Conservation (phyloP, 1,139 yeast species). For the Candida sojae region DNA sequence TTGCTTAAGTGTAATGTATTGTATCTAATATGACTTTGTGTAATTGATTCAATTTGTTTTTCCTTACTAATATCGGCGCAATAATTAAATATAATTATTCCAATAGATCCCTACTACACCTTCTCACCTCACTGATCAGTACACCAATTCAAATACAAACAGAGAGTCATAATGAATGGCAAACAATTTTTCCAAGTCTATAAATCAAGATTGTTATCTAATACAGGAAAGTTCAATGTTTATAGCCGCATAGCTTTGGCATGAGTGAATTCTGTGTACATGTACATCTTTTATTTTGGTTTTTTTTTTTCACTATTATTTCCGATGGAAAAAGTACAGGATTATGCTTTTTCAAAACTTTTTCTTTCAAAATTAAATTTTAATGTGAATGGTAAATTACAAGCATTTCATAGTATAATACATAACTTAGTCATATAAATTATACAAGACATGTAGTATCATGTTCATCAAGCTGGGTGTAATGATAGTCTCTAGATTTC, state of each 20-base stretch:
- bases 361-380: not conserved
- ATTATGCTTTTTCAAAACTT: not conserved
- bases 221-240: not conserved
- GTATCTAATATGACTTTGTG: not conserved
- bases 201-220: too few relatives aligned
- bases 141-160: too few relatives aligned
- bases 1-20: not conserved
- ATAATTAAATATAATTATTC: not conserved
- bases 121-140: too few relatives aligned
- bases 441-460: too few relatives aligned
- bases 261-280: too few relatives aligned
- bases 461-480: too few relatives aligned
- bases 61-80: slow-evolving; percentile 1
- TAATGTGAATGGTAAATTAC: too few relatives aligned
- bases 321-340: not conserved
- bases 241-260: not conserved
- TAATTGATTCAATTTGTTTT: not conserved
- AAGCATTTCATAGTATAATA: not conserved
- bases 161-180: too few relatives aligned
- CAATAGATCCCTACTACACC: too few relatives aligned
- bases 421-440: too few relatives aligned
- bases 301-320: not conserved
- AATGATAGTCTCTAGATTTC: too few relatives aligned
- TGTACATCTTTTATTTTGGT: not conserved
- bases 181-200: too few relatives aligned